Evolutionary conservation across 192 early-diverging fungal species (phyloP).

Genomic region (Coemansia sp.): DNA sequence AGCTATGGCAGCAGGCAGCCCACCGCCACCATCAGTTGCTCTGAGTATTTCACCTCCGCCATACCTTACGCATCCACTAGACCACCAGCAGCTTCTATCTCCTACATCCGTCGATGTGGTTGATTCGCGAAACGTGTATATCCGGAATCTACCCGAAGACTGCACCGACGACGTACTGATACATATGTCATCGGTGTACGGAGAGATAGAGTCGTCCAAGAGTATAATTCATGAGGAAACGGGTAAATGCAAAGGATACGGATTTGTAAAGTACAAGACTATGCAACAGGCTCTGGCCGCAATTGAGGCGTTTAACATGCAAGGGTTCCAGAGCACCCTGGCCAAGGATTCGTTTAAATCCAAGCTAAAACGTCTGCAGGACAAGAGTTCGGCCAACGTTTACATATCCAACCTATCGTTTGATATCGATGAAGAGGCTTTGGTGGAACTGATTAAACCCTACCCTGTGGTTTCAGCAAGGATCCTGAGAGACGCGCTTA

Average conservation of each 20-base stretch:
- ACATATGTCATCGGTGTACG: slow-evolving; percentile 67
- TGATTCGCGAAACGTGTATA: slow-evolving; percentile 72
- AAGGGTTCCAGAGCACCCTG: slow-evolving; percentile 75
- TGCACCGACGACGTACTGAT: slow-evolving; percentile 71
- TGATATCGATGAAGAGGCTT: slow-evolving; percentile 67
- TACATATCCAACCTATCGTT: slow-evolving; percentile 84
- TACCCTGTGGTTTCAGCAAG: slow-evolving; percentile 69
- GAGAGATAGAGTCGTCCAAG: slow-evolving; percentile 77
- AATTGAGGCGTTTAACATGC: slow-evolving; percentile 65
- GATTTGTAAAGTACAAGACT: slow-evolving; percentile 83
- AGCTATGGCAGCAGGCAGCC: slow-evolving; percentile 12
- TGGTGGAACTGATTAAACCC: slow-evolving; percentile 68
- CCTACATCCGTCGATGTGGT: slow-evolving; percentile 8
- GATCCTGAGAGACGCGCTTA: slow-evolving; percentile 71
- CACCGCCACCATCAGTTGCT: slow-evolving; percentile 1
- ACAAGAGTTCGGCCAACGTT: slow-evolving; percentile 74
- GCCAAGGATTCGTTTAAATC: slow-evolving; percentile 78
- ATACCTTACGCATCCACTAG: neutral
- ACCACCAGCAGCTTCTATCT: neutral
- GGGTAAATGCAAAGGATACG: slow-evolving; percentile 85
- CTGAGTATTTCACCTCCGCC: slow-evolving; percentile 6
- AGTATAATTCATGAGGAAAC: slow-evolving; percentile 81
- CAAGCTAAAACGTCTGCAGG: slow-evolving; percentile 71
- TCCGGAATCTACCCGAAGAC: slow-evolving; percentile 69
- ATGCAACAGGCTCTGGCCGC: slow-evolving; percentile 67